Evolutionary conservation across 192 early-diverging fungal species (phyloP), one percentile per base, ranked within the genome.

Genomic region (Coemansia sp.): DNA sequence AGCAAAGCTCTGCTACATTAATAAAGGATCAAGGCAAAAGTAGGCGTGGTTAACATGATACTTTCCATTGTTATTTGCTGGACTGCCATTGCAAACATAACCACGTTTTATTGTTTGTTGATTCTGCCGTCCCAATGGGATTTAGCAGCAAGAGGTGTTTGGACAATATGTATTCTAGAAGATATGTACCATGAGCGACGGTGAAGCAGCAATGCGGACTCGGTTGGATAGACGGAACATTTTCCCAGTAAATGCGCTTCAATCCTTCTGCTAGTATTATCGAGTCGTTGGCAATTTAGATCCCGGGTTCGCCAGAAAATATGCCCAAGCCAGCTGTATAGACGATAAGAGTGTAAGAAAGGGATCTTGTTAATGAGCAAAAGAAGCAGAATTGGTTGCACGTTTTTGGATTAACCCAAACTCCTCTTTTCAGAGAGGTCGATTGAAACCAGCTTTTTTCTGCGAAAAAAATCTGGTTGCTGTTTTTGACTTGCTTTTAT

Each of bases 171-270:
- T 46, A 8, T 49, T 18, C 47, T 41, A 49, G 13, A 37, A 16
- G 46, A 63, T 67, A 79, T 66, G 49, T 76, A 76, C 78, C 78
- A 69, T 66, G 49, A 80, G 61, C 18, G 78, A 69, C 59, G 54
- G 67, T 43, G 67, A 65, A 40, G 37, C 39, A 11, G 61, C 13
- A 43, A 48, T 60, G 62, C 78, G 64, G 42, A 64, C 40, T 11
- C 69, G 66, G 26, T 32, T 72, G 46, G 61, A 55, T 52, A 80
- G 63, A 60, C 78, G 66, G 63, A 80, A 75, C 78, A 80, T 80
- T 68, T 19, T 51, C 16, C 32, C 39, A 22, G 10, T 37, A 22
- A 22, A 13, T 13, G 21, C 6, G 56, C 56, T 58, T 12, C 9
- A 22, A 22, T 52, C n/a, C 47, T 48, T 6, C 16, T 6, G 47